Base-by-base conservation (phyloP, 768 basidiomycete species). In the Gymnopilus dilepis region DNA sequence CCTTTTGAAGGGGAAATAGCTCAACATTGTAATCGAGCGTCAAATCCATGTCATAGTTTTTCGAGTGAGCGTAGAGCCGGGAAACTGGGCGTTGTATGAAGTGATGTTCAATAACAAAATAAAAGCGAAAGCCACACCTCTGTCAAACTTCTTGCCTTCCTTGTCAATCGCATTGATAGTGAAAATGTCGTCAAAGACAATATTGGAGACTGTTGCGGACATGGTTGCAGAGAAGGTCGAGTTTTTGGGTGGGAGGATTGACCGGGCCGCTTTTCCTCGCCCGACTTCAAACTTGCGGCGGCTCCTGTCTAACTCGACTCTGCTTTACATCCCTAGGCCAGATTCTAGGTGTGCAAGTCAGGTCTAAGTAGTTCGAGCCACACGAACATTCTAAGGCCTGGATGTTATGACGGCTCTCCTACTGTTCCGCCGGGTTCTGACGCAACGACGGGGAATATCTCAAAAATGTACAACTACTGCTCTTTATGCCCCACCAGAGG, bases 91-190 rank as follows among this genome's bases (percentile, higher is more conserved):
- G 53, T 53, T 63, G 54, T 61, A 42, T 58, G 53, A 66, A 60
- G 58, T 63, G 58, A 55, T 45, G 43, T 34, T 26, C 40, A 58
- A 56, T 43, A 52, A 12, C 38, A n/a, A 59, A 43, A 56, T 24
- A 26, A 60, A 61, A n/a, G 28, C 48, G 24, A 51, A 43, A 59
- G 42, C 71, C 87, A 50, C 59, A 96, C 97, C 97, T 89, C 97
- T 82, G 77, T 99, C 97, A 69, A 98, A 99, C 74, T 96, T 97
- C 81, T 92, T 97, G 48, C 97, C 97, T 68, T 95, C 96, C 74
- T 87, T 88, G 80, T 96, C 89, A 52, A 96, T 92, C 43, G 76
- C 88, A 66, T 85, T 84, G 67, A 97, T 90, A 11, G 85, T 89
- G 77, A 99, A 98, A 45, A 95, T 89, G 73, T 98, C 97, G 71